Base-by-base conservation (phyloP, 805 yeast genomes). In the Isabelozyma gotoi region DNA sequence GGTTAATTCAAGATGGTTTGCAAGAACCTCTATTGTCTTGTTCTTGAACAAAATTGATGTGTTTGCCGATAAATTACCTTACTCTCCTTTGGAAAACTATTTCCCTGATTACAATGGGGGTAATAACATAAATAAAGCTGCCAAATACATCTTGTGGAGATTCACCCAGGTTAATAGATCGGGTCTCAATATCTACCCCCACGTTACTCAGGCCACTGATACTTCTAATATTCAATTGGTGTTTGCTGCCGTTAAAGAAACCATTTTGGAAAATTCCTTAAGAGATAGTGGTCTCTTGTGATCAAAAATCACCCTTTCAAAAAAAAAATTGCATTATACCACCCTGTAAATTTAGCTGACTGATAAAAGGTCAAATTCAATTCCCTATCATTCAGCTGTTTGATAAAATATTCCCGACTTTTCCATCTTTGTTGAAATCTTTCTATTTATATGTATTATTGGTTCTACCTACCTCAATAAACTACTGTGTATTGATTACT, bases 91-190 rank as follows among this genome's bases (percentile, higher is more conserved):
- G 45, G 91, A 86, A 56, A 77, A 79, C 20, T 84, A 84, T 59
- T 90, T 91, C 75, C 92, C 96, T 0, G 97, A 89, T 61, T 90
- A 90, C 59, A 84, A 81, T 16, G 97, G 97, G 29, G 96, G 96
- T n/a, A 74, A 77, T 48, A 91, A 88, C 59, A 85, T 89, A 43
- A 85, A 85, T 56, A 89, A 88, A 60, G 97, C 96, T 15, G 96
- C 94, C 29, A 89, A 88, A 63, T 90, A 89, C 56, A 88, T 91
- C 45, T 74, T 90, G 35, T 88, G 96, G 96, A 77, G 96, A 58
- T 90, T 90, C 60, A 83, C 88, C 33, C 89, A 85, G 61, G 80
- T 88, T 38, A 91, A 90, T 60, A 75, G 95, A 51, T 82, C 94
- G 1, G 88, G 89, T 16, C 71, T 89, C 49, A 85, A 84, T 47